Evolutionary conservation across 2,329 filamentous ascomycete species (phyloP).

Genomic region (Fusarium algeriense): DNA sequence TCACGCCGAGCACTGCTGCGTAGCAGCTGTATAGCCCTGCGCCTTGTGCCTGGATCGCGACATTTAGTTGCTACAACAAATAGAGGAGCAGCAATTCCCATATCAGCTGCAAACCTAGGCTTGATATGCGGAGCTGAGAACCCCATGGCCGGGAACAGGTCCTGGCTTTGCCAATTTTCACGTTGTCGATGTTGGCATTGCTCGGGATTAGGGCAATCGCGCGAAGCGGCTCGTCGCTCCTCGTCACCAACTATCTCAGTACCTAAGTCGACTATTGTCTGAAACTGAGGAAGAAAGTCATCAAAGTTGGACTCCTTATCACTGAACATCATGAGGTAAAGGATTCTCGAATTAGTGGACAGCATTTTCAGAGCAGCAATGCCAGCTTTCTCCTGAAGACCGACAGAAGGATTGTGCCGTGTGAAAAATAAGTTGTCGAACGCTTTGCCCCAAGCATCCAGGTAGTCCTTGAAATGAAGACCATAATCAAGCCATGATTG

Average conservation of each 20-base stretch:
- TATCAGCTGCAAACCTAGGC: conserved; percentile 72
- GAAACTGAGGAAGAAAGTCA: conserved; percentile 63
- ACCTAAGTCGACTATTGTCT: conserved; percentile 67
- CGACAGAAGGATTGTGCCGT: conserved; percentile 62
- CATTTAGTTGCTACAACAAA: conserved; percentile 77
- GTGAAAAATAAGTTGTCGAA: conserved; percentile 67
- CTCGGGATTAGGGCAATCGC: conserved; percentile 58
- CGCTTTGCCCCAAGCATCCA: conserved; percentile 67
- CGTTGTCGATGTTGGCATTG: conserved; percentile 57
- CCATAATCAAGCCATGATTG: conserved; percentile 62
- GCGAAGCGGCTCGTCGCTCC: conserved; percentile 63
- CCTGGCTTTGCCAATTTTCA: conserved; percentile 24
- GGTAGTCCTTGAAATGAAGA: conserved; percentile 60
- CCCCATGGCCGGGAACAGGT: conserved; percentile 56
- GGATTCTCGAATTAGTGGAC: conserved; percentile 67
- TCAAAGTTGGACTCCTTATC: conserved; percentile 71
- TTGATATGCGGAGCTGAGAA: conserved; percentile 66
- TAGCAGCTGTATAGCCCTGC: conserved; percentile 72
- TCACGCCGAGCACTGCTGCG: conserved; percentile 71
- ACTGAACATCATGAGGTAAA: conserved; percentile 72
- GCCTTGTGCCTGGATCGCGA: conserved; percentile 66
- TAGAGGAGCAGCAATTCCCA: conserved; percentile 73
- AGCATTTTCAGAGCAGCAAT: conserved; percentile 74
- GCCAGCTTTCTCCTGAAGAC: conserved; percentile 68
- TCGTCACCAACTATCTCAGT: conserved; percentile 70